Percentiles rank a stretch among this genome's conserved stretches.
phyloP scores from a whole-genome alignment of 805 yeast species.

The Candida nanaspora region DNA sequence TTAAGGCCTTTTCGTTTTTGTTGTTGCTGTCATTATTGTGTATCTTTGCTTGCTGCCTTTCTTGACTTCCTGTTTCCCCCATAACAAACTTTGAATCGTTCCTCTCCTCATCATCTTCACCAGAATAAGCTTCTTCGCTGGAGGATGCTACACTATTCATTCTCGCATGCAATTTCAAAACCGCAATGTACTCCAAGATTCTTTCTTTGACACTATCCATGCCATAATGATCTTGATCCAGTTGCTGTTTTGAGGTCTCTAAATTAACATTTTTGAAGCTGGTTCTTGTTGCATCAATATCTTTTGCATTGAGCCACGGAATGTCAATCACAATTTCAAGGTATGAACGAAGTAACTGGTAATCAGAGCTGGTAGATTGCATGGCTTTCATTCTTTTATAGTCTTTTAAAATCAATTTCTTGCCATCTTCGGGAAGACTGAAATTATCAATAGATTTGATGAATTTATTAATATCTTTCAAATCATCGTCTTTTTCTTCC shows the following conservation, averaged over 20 bases:
- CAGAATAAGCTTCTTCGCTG: not conserved
- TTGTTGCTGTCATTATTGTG: too few relatives aligned
- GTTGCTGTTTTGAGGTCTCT: constrained; percentile 40
- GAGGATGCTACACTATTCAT: constrained; percentile 5
- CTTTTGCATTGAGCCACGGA: constrained; percentile 40
- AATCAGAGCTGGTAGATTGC: constrained; percentile 53
- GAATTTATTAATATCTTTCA: constrained; percentile 22
- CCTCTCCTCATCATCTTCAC: not conserved
- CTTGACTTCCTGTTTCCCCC: not conserved
- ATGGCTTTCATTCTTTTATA: constrained; percentile 47
- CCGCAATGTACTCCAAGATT: constrained; percentile 72
- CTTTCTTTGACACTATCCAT: constrained; percentile 67
- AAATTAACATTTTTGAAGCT: constrained; percentile 36
- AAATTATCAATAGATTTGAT: constrained; percentile 24
- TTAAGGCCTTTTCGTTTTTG: not conserved
- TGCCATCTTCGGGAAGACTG: constrained; percentile 34
- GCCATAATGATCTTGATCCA: constrained; percentile 77
- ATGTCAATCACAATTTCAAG: constrained; percentile 59
- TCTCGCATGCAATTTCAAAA: constrained; percentile 47
- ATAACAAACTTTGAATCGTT: not conserved
- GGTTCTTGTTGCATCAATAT: constrained; percentile 17
- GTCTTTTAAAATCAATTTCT: constrained; percentile 36
- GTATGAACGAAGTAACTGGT: constrained; percentile 57
- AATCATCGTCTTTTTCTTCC: constrained; percentile 39
- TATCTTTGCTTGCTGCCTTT: too few relatives aligned